Conservation (phyloP, 768 basidiomycete species). For the Tulasnella sp. region DNA sequence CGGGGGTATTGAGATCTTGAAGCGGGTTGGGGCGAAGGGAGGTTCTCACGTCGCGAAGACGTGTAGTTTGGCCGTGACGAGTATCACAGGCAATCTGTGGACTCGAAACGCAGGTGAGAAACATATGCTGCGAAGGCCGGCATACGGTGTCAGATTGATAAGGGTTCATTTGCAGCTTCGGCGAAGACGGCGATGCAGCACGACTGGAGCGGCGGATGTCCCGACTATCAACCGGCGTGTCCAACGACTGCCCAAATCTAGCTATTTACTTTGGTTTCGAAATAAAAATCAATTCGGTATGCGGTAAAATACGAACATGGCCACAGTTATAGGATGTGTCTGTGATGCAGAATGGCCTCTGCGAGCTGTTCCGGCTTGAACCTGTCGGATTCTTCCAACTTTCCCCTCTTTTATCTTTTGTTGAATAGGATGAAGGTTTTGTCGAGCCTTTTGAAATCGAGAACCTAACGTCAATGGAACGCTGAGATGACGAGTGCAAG, state of each 20-base stretch:
- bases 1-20: slow-evolving; percentile 15
- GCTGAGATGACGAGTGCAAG: no score
- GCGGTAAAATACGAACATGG: no score
- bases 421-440: no score
- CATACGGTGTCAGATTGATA: not conserved
- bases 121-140: not conserved
- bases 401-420: no score
- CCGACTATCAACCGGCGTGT: slow-evolving; percentile 8
- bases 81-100: slow-evolving; percentile 16
- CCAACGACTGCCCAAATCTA: not conserved
- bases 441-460: no score
- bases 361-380: no score
- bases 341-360: no score
- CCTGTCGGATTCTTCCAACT: no score
- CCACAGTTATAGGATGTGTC: no score
- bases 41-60: slow-evolving; percentile 6
- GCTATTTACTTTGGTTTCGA: no score
- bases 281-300: no score
- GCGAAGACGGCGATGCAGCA: slow-evolving; percentile 14
- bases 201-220: slow-evolving; percentile 16
- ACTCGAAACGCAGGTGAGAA: slow-evolving; percentile 13
- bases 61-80: slow-evolving; percentile 13
- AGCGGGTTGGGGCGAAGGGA: slow-evolving; percentile 8
- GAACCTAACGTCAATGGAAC: no score
- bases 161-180: not conserved